Evolutionary conservation across 1,284 basidiomycete species (phyloP), one percentile per base, ranked within the genome.

Genomic region (Cryptococcus sp.): DNA sequence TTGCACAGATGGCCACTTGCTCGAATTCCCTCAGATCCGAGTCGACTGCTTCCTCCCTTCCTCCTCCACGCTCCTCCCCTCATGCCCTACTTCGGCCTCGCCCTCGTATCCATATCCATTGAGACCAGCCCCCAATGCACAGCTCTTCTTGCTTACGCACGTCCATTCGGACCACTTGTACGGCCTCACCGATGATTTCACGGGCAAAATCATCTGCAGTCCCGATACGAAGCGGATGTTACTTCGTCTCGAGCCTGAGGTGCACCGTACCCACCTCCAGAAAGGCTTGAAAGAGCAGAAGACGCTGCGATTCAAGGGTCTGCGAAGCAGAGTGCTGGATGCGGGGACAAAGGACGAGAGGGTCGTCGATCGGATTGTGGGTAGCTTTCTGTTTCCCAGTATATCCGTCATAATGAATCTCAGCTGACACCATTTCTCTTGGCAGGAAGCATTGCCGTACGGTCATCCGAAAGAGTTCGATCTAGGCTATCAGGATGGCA

Each of bases 201-300:
- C 69, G 0, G 75, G 76, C 15, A 82, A 79, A 3, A 84, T 93
- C 13, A 75, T 90, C 51, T 93, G 91, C 75, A 90, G 90, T 0
- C 75, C 79, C 11, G 89, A 91, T 73, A 86, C 91, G 13, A 93
- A 91, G 75, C 83, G 87, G 55, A 91, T 93, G 87, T 79, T 93
- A 1, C 76, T 93, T 20, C 81, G 83, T 49, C 85, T 90, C 63
- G 89, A 93, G 68, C 82, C 85, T 0, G 87, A 85, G 60, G 77
- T 76, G 16, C 87, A 90, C 64, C 81, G 90, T 43, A 49, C 38
- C 68, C 85, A 46, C 81, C 80, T 65, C 82, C 61, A 86, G 52
- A 69, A 79, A 52, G 82, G 86, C 3, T 65, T 84, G 2, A 81
- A 83, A 41, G 81, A 84, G 25, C 81, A 86, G 68, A 83, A 81